Evolutionary conservation across 2,329 filamentous ascomycete genomes (phyloP).

Genomic region (Orbilia blumenaviensis): DNA sequence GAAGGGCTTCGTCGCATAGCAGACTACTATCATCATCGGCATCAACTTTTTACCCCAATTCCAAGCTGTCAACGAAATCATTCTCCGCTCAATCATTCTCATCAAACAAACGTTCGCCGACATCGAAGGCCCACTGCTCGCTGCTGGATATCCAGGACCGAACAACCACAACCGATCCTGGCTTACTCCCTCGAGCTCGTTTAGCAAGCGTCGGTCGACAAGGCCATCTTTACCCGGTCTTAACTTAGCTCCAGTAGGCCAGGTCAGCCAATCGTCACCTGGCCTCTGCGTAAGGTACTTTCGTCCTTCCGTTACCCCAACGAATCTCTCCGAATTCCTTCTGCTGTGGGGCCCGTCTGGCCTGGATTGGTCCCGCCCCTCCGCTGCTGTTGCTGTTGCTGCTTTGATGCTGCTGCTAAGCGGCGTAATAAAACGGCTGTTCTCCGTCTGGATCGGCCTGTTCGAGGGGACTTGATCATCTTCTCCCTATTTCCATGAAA

Average conservation of each 20-base stretch:
- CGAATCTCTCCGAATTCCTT: constrained; percentile 37
- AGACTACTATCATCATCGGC: background rate
- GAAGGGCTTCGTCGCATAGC: background rate
- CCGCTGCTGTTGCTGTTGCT: background rate
- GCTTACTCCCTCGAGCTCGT: constrained; percentile 11
- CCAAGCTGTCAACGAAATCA: background rate
- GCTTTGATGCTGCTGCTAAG: background rate
- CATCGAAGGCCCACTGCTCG: constrained; percentile 3
- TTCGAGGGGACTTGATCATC: background rate
- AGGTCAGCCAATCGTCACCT: constrained; percentile 53
- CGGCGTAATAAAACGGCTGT: constrained; percentile 1
- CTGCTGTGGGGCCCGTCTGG: constrained; percentile 5
- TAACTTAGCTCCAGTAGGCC: constrained; percentile 31
- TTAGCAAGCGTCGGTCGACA: constrained; percentile 39
- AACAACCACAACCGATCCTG: constrained; percentile 12
- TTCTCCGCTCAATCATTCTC: constrained; percentile 1
- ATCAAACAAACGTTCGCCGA: constrained; percentile 1
- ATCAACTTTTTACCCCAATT: background rate
- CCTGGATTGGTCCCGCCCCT: constrained; percentile 5
- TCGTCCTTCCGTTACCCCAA: constrained; percentile 21
- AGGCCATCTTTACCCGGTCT: constrained; percentile 45
- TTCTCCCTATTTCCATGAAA: constrained; percentile 10
- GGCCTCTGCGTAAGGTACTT: constrained; percentile 9
- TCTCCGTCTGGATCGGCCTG: constrained; percentile 12
- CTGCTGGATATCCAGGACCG: constrained; percentile 16